Conservation (phyloP, 805 yeast genomes). For the Saturnispora dispora region DNA sequence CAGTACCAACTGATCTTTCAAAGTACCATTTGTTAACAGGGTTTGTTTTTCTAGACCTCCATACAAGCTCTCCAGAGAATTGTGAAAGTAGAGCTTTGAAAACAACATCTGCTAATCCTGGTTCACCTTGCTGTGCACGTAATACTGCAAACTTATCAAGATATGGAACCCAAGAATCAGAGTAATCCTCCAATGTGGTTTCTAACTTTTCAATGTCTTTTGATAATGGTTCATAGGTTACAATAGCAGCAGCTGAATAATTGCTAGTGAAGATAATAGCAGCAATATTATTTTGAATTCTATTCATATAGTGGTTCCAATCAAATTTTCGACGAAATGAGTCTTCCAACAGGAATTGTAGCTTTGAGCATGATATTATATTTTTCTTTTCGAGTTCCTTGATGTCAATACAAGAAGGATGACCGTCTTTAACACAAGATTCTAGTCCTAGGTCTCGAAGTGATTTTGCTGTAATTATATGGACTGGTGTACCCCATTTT, state of each 20-base stretch:
- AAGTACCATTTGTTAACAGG: constrained; percentile 98
- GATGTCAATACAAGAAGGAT: constrained; percentile 32
- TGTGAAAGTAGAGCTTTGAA: constrained; percentile 67
- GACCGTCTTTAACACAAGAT: constrained; percentile 10
- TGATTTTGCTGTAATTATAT: constrained; percentile 27
- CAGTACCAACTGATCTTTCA: constrained; percentile 73
- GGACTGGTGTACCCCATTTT: constrained; percentile 62
- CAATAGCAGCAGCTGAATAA: constrained; percentile 90
- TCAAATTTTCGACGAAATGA: constrained; percentile 71
- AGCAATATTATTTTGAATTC: constrained; percentile 62
- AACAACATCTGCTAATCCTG: constrained; percentile 88
- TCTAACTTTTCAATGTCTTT: neutral
- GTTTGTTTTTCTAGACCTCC: constrained; percentile 83
- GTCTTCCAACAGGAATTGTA: constrained; percentile 59
- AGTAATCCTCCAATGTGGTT: constrained; percentile 6
- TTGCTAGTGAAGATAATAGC: constrained; percentile 82
- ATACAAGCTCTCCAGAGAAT: constrained; percentile 66
- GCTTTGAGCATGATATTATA: constrained; percentile 44
- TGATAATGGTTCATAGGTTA: constrained; percentile 61
- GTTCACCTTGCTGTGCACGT: constrained; percentile 74
- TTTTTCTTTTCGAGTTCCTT: constrained; percentile 29
- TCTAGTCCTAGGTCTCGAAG: constrained; percentile 2
- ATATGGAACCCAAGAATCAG: constrained; percentile 47
- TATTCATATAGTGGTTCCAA: constrained; percentile 50
- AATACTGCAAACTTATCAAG: constrained; percentile 92